Evolutionary conservation across 805 yeast genomes (phyloP).

Genomic region (Candida sakaeoensis): DNA sequence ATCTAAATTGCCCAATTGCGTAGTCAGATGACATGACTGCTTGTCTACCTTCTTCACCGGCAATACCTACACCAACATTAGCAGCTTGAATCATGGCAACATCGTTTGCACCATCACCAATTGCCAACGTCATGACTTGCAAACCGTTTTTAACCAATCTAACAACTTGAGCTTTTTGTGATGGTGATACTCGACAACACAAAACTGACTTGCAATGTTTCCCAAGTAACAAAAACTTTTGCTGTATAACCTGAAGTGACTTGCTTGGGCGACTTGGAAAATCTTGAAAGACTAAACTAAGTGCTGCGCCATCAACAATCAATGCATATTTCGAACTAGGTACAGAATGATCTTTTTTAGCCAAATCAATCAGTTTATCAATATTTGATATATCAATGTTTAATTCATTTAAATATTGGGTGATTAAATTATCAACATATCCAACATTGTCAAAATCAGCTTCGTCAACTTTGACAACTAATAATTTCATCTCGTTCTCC

Average conservation of each 20-base stretch:
- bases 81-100: slow-evolving; percentile 89
- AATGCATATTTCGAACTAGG: slow-evolving; percentile 58
- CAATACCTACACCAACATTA: slow-evolving; percentile 81
- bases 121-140: slow-evolving; percentile 72
- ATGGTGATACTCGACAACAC: slow-evolving; percentile 81
- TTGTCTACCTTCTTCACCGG: slow-evolving; percentile 84
- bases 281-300: slow-evolving; percentile 41
- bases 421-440: slow-evolving; percentile 36
- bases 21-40: slow-evolving; percentile 86
- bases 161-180: slow-evolving; percentile 78
- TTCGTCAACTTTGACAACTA: slow-evolving; percentile 59
- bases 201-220: slow-evolving; percentile 75
- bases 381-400: slow-evolving; percentile 27
- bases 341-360: slow-evolving; percentile 60
- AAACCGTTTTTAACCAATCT: slow-evolving; percentile 58
- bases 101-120: slow-evolving; percentile 86
- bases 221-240: slow-evolving; percentile 65
- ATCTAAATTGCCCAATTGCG: slow-evolving; percentile 78
- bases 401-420: slow-evolving; percentile 48
- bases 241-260: slow-evolving; percentile 16
- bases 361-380: slow-evolving; percentile 42
- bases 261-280: slow-evolving; percentile 7
- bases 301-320: slow-evolving; percentile 68
- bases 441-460: slow-evolving; percentile 45
- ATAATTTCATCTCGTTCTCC: slow-evolving; percentile 62